A percentile compares a stretch with the other conserved stretches of the same genome.
Conservation (phyloP, 2,329 filamentous ascomycete genomes). For the Exophiala sp. region DNA sequence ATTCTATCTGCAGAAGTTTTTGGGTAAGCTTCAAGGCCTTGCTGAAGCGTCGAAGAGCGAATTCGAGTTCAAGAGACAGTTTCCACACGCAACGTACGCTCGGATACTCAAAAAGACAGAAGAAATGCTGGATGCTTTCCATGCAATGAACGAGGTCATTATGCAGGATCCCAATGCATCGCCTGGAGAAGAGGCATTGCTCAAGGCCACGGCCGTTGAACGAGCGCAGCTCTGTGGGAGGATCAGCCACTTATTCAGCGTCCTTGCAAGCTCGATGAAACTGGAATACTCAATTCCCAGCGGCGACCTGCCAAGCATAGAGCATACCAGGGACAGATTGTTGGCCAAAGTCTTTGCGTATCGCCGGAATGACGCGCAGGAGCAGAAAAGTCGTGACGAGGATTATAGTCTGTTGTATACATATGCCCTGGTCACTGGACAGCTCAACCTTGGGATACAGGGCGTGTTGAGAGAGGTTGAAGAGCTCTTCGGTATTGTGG, state of each 20-base stretch:
- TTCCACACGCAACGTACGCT: slow-evolving; percentile 69
- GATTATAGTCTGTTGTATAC: slow-evolving; percentile 93
- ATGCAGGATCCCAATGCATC: slow-evolving; percentile 72
- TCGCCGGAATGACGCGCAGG: slow-evolving; percentile 62
- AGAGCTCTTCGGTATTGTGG: slow-evolving; percentile 58
- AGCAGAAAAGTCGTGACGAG: slow-evolving; percentile 45
- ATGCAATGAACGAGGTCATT: slow-evolving; percentile 92
- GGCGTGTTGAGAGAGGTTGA: slow-evolving; percentile 56
- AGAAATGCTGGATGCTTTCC: slow-evolving; percentile 86
- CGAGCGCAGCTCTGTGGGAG: slow-evolving; percentile 77
- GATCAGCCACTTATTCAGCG: slow-evolving; percentile 81
- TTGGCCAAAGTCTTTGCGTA: slow-evolving; percentile 87
- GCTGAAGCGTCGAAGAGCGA: slow-evolving; percentile 73
- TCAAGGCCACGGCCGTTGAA: slow-evolving; percentile 76
- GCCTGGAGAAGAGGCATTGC: slow-evolving; percentile 74
- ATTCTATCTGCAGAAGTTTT: slow-evolving; percentile 76
- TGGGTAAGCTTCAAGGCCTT: slow-evolving; percentile 68
- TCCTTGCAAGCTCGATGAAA: slow-evolving; percentile 89
- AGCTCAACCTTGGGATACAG: slow-evolving; percentile 54
- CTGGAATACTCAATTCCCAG: slow-evolving; percentile 82
- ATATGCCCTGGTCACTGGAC: slow-evolving; percentile 67
- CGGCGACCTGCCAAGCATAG: slow-evolving; percentile 80
- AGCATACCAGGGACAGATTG: slow-evolving; percentile 74
- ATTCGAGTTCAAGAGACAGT: slow-evolving; percentile 83
- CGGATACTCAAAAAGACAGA: slow-evolving; percentile 76